Percentiles rank a stretch among this genome's conserved stretches.
Conservation (phyloP, 441 rosid genomes). For the Euphorbia schlechtendalii region DNA sequence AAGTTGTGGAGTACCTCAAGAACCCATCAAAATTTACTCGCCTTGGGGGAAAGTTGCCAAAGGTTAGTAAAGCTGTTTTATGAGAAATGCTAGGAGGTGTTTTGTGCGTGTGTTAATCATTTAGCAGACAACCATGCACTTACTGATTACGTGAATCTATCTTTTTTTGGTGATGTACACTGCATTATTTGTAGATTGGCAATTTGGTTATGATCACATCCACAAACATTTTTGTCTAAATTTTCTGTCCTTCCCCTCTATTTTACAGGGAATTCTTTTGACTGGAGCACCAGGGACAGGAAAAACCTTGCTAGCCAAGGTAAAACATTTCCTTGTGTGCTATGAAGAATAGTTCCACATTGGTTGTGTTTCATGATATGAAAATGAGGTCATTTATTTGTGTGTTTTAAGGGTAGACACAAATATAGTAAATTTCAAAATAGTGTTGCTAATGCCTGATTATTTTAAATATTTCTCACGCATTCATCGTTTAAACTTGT, state of each 20-base stretch:
- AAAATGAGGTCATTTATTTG: too few species aligned
- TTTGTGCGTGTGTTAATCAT: not conserved
- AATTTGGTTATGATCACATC: not conserved
- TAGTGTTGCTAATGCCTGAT: too few species aligned
- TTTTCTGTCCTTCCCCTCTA: not conserved
- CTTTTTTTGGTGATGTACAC: not conserved
- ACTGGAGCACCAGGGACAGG: slow-evolving; percentile 99
- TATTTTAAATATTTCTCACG: not conserved
- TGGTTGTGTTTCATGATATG: not conserved
- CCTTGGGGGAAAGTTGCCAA: slow-evolving; percentile 96
- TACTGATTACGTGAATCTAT: not conserved
- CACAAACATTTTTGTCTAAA: not conserved
- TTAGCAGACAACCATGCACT: not conserved
- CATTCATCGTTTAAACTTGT: not conserved
- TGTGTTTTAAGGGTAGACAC: too few species aligned
- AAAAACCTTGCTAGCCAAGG: slow-evolving; percentile 96
- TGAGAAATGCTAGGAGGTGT: not conserved
- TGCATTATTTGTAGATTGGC: slow-evolving; percentile 3
- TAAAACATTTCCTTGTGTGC: slow-evolving; percentile 20
- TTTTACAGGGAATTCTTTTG: slow-evolving; percentile 85
- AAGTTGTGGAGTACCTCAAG: slow-evolving; percentile 93
- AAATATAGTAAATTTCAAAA: too few species aligned
- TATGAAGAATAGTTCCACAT: not conserved
- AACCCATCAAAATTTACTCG: slow-evolving; percentile 96
- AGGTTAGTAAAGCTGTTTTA: slow-evolving; percentile 46